Evolutionary conservation across 73 alveolate genomes (phyloP).

Genomic region (Vitrella brassicaformis): DNA sequence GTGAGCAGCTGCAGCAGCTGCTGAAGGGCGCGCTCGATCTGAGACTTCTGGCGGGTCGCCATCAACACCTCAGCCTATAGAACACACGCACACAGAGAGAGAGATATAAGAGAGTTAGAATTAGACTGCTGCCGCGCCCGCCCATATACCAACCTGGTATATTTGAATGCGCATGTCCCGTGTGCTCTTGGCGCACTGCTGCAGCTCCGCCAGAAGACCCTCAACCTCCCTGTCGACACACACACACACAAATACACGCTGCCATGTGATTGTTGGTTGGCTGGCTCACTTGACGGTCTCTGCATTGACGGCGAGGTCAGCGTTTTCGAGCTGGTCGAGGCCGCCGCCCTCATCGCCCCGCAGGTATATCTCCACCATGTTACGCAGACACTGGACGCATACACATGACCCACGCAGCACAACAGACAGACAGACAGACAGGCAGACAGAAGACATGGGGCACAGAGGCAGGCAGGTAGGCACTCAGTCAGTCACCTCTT

Average conservation of each 20-base stretch:
- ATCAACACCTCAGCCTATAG: constrained; percentile 56
- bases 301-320: constrained; percentile 39
- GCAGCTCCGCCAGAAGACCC: no score
- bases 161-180: no score
- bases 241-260: constrained; percentile 33
- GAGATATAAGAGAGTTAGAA: constrained; percentile 1
- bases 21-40: constrained; percentile 43
- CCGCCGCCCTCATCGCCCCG: neutral
- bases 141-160: no score
- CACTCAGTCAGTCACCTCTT: no score
- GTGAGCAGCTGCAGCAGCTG: constrained; percentile 50
- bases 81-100: constrained; percentile 30
- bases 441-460: neutral
- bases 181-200: no score
- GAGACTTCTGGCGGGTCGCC: constrained; percentile 53
- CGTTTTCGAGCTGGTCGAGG: neutral
- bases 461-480: no score
- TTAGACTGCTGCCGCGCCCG: no score
- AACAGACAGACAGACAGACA: no score
- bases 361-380: neutral
- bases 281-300: constrained; percentile 65
- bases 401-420: neutral
- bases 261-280: no score
- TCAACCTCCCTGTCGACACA: no score
- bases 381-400: neutral